phyloP scores from a whole-genome alignment of 2,329 filamentous ascomycete genomes.

The Thielaviopsis punctulata region DNA sequence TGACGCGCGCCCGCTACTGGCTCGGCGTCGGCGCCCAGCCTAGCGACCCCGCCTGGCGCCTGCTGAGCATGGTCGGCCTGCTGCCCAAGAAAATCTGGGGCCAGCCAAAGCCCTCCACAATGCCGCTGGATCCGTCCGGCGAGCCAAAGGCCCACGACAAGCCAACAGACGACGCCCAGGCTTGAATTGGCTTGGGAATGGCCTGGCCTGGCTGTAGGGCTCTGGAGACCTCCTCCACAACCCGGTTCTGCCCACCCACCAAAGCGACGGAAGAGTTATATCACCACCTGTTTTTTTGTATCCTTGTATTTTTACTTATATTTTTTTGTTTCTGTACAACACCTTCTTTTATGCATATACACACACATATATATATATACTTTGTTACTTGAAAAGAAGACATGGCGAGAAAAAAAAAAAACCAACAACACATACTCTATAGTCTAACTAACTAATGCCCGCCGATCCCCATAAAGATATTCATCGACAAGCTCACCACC shows the following conservation, averaged over 20 bases:
- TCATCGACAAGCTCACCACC: constrained; percentile 71
- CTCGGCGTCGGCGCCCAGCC: constrained; percentile 92
- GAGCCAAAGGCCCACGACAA: not conserved
- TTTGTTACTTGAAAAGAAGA: too few species aligned
- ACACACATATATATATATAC: not conserved
- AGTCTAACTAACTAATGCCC: too few species aligned
- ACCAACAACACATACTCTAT: too few species aligned
- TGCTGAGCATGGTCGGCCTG: constrained; percentile 56
- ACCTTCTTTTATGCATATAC: not conserved
- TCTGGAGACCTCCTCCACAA: too few species aligned
- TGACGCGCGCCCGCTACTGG: constrained; percentile 77
- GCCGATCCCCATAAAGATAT: constrained; percentile 29
- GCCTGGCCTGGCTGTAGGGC: not conserved
- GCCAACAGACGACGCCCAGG: not conserved
- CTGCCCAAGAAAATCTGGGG: constrained; percentile 11
- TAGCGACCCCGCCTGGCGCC: constrained; percentile 71
- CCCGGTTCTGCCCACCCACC: too few species aligned
- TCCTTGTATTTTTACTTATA: not conserved
- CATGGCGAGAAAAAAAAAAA: too few species aligned
- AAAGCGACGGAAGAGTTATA: too few species aligned
- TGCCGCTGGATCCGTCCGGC: not conserved
- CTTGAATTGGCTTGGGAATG: not conserved
- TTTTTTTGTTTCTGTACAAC: not conserved
- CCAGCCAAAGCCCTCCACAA: constrained; percentile 6
- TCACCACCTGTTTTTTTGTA: not conserved